Conservation (phyloP, 1,139 yeast genomes). For the Kodamaea arcana region DNA sequence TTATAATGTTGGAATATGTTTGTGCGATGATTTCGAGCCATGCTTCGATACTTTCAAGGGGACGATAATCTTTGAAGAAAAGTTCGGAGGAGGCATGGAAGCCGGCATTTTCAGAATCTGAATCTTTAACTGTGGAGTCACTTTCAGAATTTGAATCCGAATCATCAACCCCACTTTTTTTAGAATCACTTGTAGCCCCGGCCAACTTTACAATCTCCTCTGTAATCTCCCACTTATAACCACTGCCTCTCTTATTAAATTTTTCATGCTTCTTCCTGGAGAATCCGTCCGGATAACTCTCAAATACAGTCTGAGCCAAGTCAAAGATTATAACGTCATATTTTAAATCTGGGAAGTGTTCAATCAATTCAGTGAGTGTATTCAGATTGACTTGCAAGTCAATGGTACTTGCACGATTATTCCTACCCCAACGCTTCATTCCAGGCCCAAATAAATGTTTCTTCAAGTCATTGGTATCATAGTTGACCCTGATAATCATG, state of each 20-base stretch:
- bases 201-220: slow-evolving; percentile 14
- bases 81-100: slow-evolving; percentile 25
- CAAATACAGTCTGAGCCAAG: slow-evolving; percentile 51
- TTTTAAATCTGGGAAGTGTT: slow-evolving; percentile 16
- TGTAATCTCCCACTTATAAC: slow-evolving; percentile 17
- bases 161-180: neutral
- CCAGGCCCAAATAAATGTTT: slow-evolving; percentile 14
- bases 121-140: too few species aligned
- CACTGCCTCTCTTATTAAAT: slow-evolving; percentile 1
- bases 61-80: slow-evolving; percentile 70
- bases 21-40: slow-evolving; percentile 63
- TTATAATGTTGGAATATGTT: slow-evolving; percentile 57
- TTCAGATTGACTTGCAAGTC: slow-evolving; percentile 33
- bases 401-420: slow-evolving; percentile 19
- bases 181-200: slow-evolving; percentile 8
- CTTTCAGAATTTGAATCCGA: too few species aligned
- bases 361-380: slow-evolving; percentile 19
- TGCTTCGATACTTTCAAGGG: slow-evolving; percentile 61
- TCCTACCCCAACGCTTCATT: slow-evolving; percentile 31
- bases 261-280: slow-evolving; percentile 1
- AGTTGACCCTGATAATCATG: slow-evolving; percentile 46
- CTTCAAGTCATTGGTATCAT: slow-evolving; percentile 17
- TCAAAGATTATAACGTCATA: slow-evolving; percentile 48
- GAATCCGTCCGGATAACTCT: slow-evolving; percentile 44
- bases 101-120: neutral